Evolutionary conservation across 1,284 basidiomycete species (phyloP).

Genomic region (Cryptococcus jaspeensis): DNA sequence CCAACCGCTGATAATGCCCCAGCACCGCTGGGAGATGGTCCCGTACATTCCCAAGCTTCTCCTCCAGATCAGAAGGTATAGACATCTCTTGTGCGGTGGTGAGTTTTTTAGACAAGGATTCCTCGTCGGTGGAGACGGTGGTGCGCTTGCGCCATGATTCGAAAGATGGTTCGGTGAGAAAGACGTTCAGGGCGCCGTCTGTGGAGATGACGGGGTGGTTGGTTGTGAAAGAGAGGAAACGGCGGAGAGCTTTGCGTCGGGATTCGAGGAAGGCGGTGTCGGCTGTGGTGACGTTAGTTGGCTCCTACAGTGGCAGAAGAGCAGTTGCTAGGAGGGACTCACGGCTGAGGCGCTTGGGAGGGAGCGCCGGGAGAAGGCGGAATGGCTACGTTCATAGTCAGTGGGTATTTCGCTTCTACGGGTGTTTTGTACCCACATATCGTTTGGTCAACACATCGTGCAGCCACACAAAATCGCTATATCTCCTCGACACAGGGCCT

Average conservation of each 20-base stretch:
- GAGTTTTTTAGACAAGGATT: conserved; percentile 74
- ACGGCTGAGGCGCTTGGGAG: conserved; percentile 88
- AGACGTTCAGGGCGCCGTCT: conserved; percentile 75
- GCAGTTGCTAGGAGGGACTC: conserved; percentile 45
- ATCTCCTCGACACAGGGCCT: conserved; percentile 55
- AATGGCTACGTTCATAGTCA: conserved; percentile 66
- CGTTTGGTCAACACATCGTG: conserved; percentile 70
- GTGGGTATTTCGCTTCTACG: not conserved
- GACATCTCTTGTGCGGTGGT: conserved; percentile 83
- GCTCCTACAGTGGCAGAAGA: not conserved
- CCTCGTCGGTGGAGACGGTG: conserved; percentile 72
- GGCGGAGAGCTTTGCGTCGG: conserved; percentile 77
- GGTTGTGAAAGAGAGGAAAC: conserved; percentile 75
- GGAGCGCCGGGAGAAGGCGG: conserved; percentile 80
- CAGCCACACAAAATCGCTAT: conserved; percentile 86
- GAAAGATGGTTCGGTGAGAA: conserved; percentile 75
- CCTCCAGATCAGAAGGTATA: conserved; percentile 85
- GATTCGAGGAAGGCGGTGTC: conserved; percentile 87
- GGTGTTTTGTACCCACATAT: conserved; percentile 46
- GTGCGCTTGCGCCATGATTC: conserved; percentile 75
- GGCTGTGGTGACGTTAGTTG: conserved; percentile 53
- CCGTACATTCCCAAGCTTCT: conserved; percentile 74
- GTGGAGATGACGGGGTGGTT: conserved; percentile 87
- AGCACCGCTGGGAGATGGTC: conserved; percentile 70
- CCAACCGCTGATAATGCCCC: conserved; percentile 79